Conservation (phyloP, 2,329 filamentous ascomycete species). For the Fusarium staphyleae region DNA sequence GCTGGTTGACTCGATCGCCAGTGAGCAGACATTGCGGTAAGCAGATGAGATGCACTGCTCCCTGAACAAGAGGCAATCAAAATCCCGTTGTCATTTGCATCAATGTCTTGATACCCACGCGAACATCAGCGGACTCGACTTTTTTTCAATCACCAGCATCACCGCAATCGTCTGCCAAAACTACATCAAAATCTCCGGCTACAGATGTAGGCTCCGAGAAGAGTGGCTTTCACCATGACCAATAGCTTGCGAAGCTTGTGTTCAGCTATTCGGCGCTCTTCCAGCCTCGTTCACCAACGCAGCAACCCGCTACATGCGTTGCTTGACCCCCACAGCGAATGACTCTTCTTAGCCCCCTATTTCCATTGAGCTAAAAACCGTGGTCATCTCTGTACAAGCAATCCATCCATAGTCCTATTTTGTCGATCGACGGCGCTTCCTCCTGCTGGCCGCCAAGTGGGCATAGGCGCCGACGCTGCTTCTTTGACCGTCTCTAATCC, state of each 20-base stretch:
- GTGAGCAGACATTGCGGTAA: too few relatives aligned
- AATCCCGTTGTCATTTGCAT: neutral
- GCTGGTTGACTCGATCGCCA: slow-evolving; percentile 11
- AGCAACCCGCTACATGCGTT: neutral
- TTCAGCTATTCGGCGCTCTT: neutral
- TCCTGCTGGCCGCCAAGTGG: slow-evolving; percentile 32
- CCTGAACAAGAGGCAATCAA: neutral
- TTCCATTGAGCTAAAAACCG: slow-evolving; percentile 26
- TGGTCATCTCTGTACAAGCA: slow-evolving; percentile 21
- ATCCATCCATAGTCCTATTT: slow-evolving; percentile 26
- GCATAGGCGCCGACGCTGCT: slow-evolving; percentile 25
- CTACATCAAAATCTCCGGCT: neutral
- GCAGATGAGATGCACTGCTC: neutral
- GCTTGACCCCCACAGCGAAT: slow-evolving; percentile 3
- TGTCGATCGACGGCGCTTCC: slow-evolving; percentile 30
- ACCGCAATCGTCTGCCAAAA: too few relatives aligned
- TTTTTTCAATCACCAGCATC: too few relatives aligned
- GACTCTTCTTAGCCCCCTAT: slow-evolving; percentile 14
- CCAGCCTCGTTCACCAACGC: slow-evolving; percentile 2
- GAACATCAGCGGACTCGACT: neutral
- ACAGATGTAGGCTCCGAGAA: neutral
- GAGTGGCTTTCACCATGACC: neutral
- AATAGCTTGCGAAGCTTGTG: neutral
- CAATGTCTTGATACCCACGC: neutral
- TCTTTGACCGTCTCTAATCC: slow-evolving; percentile 11